Evolutionary conservation across 1,139 yeast genomes (phyloP).

Genomic region (Taphrina communis): DNA sequence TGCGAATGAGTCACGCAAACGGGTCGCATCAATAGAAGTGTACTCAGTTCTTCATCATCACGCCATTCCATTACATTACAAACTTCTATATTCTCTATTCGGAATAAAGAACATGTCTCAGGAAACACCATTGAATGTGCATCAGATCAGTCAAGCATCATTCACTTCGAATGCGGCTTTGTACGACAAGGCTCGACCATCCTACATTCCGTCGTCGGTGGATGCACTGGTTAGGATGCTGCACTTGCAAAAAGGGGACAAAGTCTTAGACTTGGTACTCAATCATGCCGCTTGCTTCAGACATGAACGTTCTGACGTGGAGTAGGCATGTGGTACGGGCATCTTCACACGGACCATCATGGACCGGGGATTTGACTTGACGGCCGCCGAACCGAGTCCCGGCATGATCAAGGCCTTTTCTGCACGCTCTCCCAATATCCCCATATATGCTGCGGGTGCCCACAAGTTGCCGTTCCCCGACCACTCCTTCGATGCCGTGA

Average conservation of each 20-base stretch:
- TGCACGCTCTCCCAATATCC: constrained; percentile 59
- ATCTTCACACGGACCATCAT: constrained; percentile 63
- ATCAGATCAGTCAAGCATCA: constrained; percentile 56
- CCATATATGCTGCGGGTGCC: constrained; percentile 55
- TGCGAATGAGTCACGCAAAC: neutral
- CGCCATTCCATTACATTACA: too few species aligned
- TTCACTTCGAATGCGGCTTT: constrained; percentile 62
- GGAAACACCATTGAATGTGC: constrained; percentile 47
- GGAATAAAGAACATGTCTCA: neutral
- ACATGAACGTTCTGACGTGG: too few species aligned
- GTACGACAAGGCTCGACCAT: constrained; percentile 65
- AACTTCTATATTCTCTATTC: too few species aligned
- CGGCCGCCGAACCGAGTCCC: constrained; percentile 63
- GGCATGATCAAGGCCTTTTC: constrained; percentile 64
- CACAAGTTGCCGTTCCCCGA: constrained; percentile 60
- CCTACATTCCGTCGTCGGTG: constrained; percentile 59
- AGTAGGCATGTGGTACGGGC: constrained; percentile 63
- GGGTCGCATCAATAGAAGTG: neutral
- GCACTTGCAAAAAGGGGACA: constrained; percentile 50
- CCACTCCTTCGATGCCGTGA: constrained; percentile 58
- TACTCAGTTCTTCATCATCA: too few species aligned
- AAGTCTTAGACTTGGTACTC: constrained; percentile 62
- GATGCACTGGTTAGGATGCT: constrained; percentile 57
- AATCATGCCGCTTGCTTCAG: too few species aligned
- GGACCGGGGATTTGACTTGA: constrained; percentile 56